phyloP scores from a whole-genome alignment of 192 early-diverging fungal species.

The Linnemannia zychae region DNA sequence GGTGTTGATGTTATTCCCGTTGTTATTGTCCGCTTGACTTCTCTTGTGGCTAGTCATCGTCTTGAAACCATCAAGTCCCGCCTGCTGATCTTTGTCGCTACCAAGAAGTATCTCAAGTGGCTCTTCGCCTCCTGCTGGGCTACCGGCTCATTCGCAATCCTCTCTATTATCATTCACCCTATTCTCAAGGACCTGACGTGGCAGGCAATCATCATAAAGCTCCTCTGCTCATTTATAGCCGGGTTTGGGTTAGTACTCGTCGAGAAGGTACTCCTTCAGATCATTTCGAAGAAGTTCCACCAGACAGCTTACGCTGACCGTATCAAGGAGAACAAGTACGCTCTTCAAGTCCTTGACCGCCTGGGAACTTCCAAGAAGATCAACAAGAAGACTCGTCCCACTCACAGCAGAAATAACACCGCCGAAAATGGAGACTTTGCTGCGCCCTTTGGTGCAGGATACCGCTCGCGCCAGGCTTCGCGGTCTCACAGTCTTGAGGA shows the following conservation, averaged over 20 bases:
- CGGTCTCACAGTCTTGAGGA: conserved; percentile 44
- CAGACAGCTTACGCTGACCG: conserved; percentile 76
- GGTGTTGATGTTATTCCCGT: conserved; percentile 68
- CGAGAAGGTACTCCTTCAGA: conserved; percentile 74
- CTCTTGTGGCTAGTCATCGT: conserved; percentile 53
- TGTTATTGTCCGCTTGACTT: conserved; percentile 63
- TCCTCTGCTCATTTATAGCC: conserved; percentile 65
- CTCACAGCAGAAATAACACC: conserved; percentile 46
- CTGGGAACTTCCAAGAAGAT: conserved; percentile 64
- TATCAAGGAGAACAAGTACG: conserved; percentile 68
- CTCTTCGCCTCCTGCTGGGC: conserved; percentile 64
- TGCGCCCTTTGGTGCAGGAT: conserved; percentile 35
- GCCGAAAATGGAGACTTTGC: conserved; percentile 45
- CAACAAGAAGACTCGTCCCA: conserved; percentile 24
- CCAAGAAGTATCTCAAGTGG: conserved; percentile 71
- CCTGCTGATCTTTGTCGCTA: conserved; percentile 67
- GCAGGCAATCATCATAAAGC: conserved; percentile 67
- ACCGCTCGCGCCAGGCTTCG: conserved; percentile 44
- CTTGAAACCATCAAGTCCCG: conserved; percentile 67
- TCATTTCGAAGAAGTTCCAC: conserved; percentile 76
- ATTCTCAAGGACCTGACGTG: conserved; percentile 55
- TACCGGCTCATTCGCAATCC: conserved; percentile 64
- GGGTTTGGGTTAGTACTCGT: conserved; percentile 62
- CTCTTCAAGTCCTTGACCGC: conserved; percentile 71
- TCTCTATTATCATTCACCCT: conserved; percentile 64